phyloP scores from a whole-genome alignment of 1,284 basidiomycete genomes.

The Moesziomyces parantarcticus region DNA sequence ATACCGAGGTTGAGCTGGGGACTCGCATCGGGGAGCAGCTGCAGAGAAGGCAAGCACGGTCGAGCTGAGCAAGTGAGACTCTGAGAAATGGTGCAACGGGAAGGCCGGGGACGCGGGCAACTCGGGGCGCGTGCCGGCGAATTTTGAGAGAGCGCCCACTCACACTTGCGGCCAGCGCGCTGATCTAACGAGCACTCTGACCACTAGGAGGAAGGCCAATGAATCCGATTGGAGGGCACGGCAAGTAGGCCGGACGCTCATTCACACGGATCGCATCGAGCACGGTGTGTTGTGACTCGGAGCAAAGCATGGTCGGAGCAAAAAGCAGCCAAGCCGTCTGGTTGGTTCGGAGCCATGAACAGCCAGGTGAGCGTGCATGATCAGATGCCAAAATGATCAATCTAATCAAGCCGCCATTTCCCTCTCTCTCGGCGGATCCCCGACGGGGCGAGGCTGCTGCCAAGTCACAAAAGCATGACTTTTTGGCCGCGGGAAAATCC shows the following conservation, averaged over 20 bases:
- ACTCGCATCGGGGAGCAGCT: too few species aligned
- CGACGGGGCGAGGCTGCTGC: background rate
- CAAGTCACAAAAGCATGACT: too few species aligned
- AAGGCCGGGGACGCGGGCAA: background rate
- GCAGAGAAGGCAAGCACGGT: too few species aligned
- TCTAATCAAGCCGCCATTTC: background rate
- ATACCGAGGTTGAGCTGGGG: too few species aligned
- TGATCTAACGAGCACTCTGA: too few species aligned
- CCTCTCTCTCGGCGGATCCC: too few species aligned
- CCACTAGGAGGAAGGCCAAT: too few species aligned
- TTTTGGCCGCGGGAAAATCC: background rate
- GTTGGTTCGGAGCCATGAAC: background rate
- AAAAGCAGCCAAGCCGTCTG: background rate
- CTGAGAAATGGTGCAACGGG: background rate
- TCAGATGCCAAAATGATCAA: background rate
- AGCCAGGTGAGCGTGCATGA: background rate
- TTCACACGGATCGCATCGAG: too few species aligned
- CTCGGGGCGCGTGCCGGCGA: too few species aligned
- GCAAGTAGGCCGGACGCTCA: background rate
- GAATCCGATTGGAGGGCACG: conserved; percentile 5
- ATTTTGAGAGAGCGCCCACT: background rate
- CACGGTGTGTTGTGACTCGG: background rate
- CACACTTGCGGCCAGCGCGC: conserved; percentile 3
- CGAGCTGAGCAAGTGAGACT: too few species aligned
- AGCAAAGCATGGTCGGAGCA: too few species aligned